Evolutionary conservation across 1,284 basidiomycete genomes (phyloP), one percentile per base, ranked within the genome.

Genomic region (Hortiboletus rubellus): DNA sequence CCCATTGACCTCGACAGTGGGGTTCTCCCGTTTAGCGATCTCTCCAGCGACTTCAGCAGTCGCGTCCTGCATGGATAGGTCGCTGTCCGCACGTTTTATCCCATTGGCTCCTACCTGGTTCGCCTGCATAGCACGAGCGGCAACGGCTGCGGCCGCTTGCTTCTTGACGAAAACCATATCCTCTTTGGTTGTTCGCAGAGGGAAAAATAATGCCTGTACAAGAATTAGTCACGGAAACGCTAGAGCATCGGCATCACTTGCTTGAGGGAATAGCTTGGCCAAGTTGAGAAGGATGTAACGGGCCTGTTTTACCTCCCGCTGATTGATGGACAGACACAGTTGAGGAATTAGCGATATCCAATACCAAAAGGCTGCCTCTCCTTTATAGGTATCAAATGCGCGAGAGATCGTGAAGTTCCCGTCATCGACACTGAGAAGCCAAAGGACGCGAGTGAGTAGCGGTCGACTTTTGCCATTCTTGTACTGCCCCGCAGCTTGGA

Each of bases 321-420:
- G 90, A 8, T 92, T 92, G 30, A 99, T 81, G 4, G 95, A 94
- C 50, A 92, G 75, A 62, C 96, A 87, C n/a, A 99, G 82, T 70
- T 99, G 97, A 15, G 97, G 97, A 50, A 98, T 96, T 55, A 98
- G 82, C 1, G 96, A 92, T 66, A 99, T 97, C 97, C 97, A 99
- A 75, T 95, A 98, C 97, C 97, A 99, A 64, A 92, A 92, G 12
- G 95, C 95, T 8, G 92, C 86, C 67, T 99, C 97, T 58, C 97
- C 97, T 72, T 96, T 96, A 78, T 97, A 98, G 41, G 87, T 90
- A 68, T 99, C 96, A 68, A 99, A 99, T 1, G 94, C 92, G 59
- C 89, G 87, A 27, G 92, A 89, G 55, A 98, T 91, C 0, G 86
- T 86, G 55, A 83, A 77, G 31, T 80, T 79, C 27, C 76, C 79